Base-by-base conservation (phyloP, 768 basidiomycete genomes). In the Pleurotus tuber-regium region DNA sequence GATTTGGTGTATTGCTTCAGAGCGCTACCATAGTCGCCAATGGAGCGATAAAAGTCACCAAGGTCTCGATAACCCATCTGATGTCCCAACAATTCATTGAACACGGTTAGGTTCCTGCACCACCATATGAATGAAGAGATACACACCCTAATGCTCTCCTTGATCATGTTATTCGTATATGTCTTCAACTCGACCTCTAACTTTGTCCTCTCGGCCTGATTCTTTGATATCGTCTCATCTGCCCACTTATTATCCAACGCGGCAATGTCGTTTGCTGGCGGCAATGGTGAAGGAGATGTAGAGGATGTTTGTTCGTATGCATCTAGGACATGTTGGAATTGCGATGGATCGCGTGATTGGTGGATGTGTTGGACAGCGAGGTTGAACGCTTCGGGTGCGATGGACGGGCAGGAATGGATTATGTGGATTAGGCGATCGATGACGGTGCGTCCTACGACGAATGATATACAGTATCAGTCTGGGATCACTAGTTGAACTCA, bases 141-240 rank as follows among this genome's bases (percentile, higher is more conserved):
- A 73, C 78, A 63, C 64, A 96, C 93, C 61, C 96, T 76, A 59
- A 97, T 95, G 76, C 91, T 94, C 78, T 98, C 96, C 70, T 97
- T 98, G 76, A 98, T 97, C 86, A 98, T 87, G 66, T 97, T 98
- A 60, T 90, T 94, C 57, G 85, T 79, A 63, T 98, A 98, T 9
- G 88, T 91, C 79, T 93, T 95, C 63, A 98, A 74, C 66, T 98
- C 96, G 4, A 94, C 87, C 71, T 97, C 95, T 52, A 97, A 72
- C 65, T 87, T 91, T n/a, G 78, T 80, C 53, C 75, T 76, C 63
- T 95, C 92, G n/a, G 79, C 78, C 55, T 75, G 71, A 60, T 89
- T 92, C 66, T 78, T 82, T 54, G 78, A 73, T 36, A 73, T 71
- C 24, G 71, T 78, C 58, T 86, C 81, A 36, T 94, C 89, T 14